These are phyloP conservation scores for Entomortierella lignicola DNA, from an alignment of 192 early-diverging fungal genomes.

Conservation along the genomic window DNA sequence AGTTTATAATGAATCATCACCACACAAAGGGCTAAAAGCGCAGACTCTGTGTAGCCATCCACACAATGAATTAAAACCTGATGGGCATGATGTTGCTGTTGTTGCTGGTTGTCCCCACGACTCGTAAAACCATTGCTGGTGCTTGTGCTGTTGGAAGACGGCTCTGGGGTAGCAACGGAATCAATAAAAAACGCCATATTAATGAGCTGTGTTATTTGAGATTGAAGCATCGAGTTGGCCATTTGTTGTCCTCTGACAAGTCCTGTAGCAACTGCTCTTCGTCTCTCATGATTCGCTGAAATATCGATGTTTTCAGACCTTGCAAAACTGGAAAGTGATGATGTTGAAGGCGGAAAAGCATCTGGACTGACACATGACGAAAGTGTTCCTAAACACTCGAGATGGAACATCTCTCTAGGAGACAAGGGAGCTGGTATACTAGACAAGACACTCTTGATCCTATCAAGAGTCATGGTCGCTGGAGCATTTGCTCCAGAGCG, in stretches of 20 bases:
- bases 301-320: slow-evolving; percentile 17
- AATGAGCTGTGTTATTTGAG: slow-evolving; percentile 25
- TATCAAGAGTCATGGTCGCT: slow-evolving; percentile 31
- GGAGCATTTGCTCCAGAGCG: slow-evolving; percentile 24
- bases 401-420: slow-evolving; percentile 43
- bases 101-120: slow-evolving; percentile 41
- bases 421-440: slow-evolving; percentile 17
- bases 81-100: slow-evolving; percentile 23
- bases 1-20: slow-evolving; percentile 62
- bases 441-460: slow-evolving; percentile 29
- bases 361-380: slow-evolving; percentile 25
- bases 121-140: slow-evolving; percentile 38
- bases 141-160: slow-evolving; percentile 42
- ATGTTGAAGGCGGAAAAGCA: slow-evolving; percentile 36
- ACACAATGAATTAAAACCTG: slow-evolving; percentile 66
- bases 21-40: slow-evolving; percentile 57
- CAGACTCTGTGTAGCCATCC: slow-evolving; percentile 70
- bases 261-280: slow-evolving; percentile 20
- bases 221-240: slow-evolving; percentile 17
- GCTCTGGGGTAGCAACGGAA: slow-evolving; percentile 13
- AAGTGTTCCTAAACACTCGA: slow-evolving; percentile 36
- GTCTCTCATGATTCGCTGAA: slow-evolving; percentile 15
- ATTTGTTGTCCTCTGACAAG: slow-evolving; percentile 13
- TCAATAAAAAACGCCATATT: slow-evolving; percentile 50
- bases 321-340: slow-evolving; percentile 37